Percentiles rank a stretch among this genome's conserved stretches.
phyloP scores from a whole-genome alignment of 371 early-diverging fungal genomes.

The Apophysomyces ossiformis region DNA sequence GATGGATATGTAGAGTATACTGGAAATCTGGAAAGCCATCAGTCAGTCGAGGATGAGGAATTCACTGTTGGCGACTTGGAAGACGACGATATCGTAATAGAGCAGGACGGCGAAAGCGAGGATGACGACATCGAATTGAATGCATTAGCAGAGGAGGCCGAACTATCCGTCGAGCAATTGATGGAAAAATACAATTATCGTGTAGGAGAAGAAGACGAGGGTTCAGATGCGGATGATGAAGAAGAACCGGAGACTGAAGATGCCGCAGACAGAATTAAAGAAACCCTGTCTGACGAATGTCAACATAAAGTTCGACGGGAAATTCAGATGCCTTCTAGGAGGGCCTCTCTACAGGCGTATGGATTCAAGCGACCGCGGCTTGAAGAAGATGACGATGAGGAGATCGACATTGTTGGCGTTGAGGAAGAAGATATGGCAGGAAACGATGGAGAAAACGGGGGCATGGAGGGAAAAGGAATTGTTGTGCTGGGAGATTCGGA shows the following conservation, averaged over 20 bases:
- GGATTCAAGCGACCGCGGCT: not conserved
- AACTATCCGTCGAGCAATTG: slow-evolving; percentile 63
- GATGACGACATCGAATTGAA: slow-evolving; percentile 59
- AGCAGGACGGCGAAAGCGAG: slow-evolving; percentile 47
- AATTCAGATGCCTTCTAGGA: not conserved
- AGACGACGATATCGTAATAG: slow-evolving; percentile 33
- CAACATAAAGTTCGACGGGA: slow-evolving; percentile 19
- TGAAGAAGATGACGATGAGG: slow-evolving; percentile 19
- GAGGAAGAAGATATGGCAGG: slow-evolving; percentile 23
- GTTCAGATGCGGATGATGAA: slow-evolving; percentile 24
- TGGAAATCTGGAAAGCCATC: not conserved
- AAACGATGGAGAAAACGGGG: not conserved
- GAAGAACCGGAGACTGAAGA: slow-evolving; percentile 10
- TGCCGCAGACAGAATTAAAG: not conserved
- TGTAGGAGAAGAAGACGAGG: slow-evolving; percentile 14
- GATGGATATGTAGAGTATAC: slow-evolving; percentile 3
- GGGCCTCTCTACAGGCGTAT: not conserved
- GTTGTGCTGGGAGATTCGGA: slow-evolving; percentile 25
- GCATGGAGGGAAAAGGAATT: slow-evolving; percentile 16
- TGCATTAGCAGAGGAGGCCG: slow-evolving; percentile 55
- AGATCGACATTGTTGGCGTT: slow-evolving; percentile 16
- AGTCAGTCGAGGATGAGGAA: slow-evolving; percentile 21
- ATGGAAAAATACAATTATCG: slow-evolving; percentile 49
- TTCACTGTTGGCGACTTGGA: slow-evolving; percentile 18
- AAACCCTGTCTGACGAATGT: not conserved